phyloP scores from a whole-genome alignment of 2,329 filamentous ascomycete species.

The Ophiocordyceps polyrhachis-furcata region DNA sequence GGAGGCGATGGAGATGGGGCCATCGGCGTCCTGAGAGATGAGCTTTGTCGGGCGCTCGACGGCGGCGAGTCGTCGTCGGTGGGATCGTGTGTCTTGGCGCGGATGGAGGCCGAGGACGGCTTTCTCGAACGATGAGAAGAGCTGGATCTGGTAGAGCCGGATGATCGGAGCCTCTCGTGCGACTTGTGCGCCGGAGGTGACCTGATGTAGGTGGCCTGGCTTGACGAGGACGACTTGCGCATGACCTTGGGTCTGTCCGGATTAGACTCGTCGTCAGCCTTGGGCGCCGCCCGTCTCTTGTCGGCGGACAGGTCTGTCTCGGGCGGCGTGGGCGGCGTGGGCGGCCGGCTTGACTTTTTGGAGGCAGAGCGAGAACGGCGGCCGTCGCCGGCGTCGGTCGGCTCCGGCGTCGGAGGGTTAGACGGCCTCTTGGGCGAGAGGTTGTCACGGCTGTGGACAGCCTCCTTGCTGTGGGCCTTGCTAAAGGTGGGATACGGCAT shows the following conservation, averaged over 20 bases:
- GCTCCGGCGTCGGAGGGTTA: constrained; percentile 46
- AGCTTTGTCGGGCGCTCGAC: constrained; percentile 27
- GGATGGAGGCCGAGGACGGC: constrained; percentile 18
- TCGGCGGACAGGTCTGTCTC: constrained; percentile 40
- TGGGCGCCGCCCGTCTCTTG: constrained; percentile 14
- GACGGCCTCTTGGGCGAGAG: constrained; percentile 13
- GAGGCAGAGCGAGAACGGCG: constrained; percentile 26
- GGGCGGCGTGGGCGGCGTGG: constrained; percentile 44
- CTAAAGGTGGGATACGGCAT: constrained; percentile 68
- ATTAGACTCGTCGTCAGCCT: constrained; percentile 10
- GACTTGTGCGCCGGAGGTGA: constrained; percentile 13
- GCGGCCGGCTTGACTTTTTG: constrained; percentile 30
- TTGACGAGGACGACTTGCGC: constrained; percentile 35
- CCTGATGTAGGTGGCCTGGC: constrained; percentile 35
- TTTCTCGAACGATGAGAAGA: constrained; percentile 15
- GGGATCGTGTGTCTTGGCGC: constrained; percentile 17
- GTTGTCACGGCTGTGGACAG: constrained; percentile 45
- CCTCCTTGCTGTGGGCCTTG: constrained; percentile 83
- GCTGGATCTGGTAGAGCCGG: constrained; percentile 16
- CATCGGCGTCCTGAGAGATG: constrained; percentile 43
- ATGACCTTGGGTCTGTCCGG: constrained; percentile 33
- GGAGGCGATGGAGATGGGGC: constrained; percentile 32
- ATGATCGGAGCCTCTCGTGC: constrained; percentile 17
- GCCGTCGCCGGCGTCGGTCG: constrained; percentile 42
- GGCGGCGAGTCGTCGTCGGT: constrained; percentile 25